Percentiles rank a stretch among this genome's conserved stretches.
Evolutionary conservation across 768 basidiomycete genomes (phyloP).

Genomic region (Multifurca ochricompacta): DNA sequence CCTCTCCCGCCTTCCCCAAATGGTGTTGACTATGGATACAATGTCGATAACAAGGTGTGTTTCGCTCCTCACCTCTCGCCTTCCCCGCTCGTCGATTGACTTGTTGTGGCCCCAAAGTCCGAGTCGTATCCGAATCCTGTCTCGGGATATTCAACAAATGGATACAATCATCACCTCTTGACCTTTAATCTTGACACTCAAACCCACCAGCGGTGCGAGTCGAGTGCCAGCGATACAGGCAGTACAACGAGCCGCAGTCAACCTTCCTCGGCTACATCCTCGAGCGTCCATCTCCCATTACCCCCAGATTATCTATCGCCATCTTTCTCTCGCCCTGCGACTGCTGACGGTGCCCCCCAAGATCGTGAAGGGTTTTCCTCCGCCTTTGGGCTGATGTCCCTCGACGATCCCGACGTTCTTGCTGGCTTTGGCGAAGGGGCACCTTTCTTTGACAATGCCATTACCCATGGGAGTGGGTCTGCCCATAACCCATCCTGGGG

Average conservation of each 20-base stretch:
- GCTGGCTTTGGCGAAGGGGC: slow-evolving; percentile 52
- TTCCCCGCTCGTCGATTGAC: slow-evolving; percentile 3
- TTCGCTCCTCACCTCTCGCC: background rate
- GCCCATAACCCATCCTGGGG: slow-evolving; percentile 12
- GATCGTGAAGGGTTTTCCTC: slow-evolving; percentile 28
- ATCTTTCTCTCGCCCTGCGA: slow-evolving; percentile 20
- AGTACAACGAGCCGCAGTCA: slow-evolving; percentile 37
- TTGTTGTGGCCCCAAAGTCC: slow-evolving; percentile 1
- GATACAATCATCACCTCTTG: slow-evolving; percentile 12
- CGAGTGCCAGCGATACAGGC: slow-evolving; percentile 36
- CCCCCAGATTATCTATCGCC: slow-evolving; percentile 22
- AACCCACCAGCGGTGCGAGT: slow-evolving; percentile 22
- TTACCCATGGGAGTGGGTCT: slow-evolving; percentile 4
- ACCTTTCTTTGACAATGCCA: slow-evolving; percentile 46
- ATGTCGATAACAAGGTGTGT: slow-evolving; percentile 18
- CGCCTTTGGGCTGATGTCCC: slow-evolving; percentile 68
- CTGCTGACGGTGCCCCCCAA: slow-evolving; percentile 12
- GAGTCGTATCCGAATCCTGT: background rate
- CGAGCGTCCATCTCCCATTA: slow-evolving; percentile 44
- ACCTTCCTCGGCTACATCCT: slow-evolving; percentile 49
- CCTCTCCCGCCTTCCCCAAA: slow-evolving; percentile 10
- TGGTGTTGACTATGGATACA: slow-evolving; percentile 16
- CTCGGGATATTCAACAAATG: slow-evolving; percentile 1
- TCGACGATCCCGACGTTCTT: slow-evolving; percentile 65
- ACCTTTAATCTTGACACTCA: slow-evolving; percentile 21